These are phyloP conservation scores for Favolaschia claudopus DNA, from an alignment of 768 basidiomycete genomes.

Conservation along the genomic window DNA sequence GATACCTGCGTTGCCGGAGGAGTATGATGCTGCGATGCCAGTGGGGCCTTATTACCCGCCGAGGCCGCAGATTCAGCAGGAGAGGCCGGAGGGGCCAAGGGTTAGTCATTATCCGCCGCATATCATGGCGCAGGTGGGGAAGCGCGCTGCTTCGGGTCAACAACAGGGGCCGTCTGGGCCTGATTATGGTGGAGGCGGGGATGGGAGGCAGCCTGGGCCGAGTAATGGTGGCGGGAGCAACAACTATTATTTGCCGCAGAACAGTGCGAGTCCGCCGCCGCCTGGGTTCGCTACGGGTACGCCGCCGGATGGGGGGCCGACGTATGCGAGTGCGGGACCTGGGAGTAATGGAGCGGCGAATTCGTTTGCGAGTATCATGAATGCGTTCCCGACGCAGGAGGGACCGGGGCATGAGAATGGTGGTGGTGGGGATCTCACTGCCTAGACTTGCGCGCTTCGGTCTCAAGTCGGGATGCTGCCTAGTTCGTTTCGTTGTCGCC, in stretches of 20 bases:
- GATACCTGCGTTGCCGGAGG: constrained; percentile 81
- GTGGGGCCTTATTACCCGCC: constrained; percentile 55
- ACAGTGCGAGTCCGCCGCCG: background rate
- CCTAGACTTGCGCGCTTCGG: no score
- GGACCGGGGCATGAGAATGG: background rate
- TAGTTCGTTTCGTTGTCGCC: background rate
- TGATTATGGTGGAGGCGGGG: background rate
- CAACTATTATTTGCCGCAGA: constrained; percentile 19
- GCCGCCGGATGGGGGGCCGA: background rate
- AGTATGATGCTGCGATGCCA: constrained; percentile 61
- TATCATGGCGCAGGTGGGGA: constrained; percentile 33
- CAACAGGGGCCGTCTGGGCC: constrained; percentile 7
- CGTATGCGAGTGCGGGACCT: background rate
- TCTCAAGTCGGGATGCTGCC: no score
- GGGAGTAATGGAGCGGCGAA: background rate
- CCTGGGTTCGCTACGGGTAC: background rate
- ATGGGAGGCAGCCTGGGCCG: constrained; percentile 7
- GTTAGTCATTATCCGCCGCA: constrained; percentile 57
- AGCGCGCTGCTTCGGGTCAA: background rate
- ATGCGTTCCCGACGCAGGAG: constrained; percentile 49
- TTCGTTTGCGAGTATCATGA: constrained; percentile 73
- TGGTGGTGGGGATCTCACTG: background rate
- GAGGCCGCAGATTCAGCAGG: background rate
- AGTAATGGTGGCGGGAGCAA: background rate
- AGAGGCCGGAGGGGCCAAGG: background rate